Evolutionary conservation across 768 basidiomycete species (phyloP), one percentile per base, ranked within the genome.

Genomic region (Rhodotorula babjevae): DNA sequence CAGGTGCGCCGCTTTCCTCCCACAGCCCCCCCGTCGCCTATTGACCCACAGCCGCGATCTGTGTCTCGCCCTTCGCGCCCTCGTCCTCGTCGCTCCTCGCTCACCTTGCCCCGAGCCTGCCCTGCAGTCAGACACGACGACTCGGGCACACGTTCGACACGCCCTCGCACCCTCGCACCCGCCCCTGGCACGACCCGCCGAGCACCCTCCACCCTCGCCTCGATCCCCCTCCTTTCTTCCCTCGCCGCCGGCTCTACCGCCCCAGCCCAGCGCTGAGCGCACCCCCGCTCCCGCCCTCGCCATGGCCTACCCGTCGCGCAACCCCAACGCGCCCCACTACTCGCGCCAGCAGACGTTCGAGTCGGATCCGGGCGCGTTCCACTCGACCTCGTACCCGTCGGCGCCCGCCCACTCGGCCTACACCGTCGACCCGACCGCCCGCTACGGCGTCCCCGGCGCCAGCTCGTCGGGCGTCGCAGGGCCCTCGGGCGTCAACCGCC

Each of bases 351-450:
- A 67, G 19, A 64, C 63, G 42, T 73, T 62, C 67, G 72, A 73
- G 44, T 25, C 64, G 25, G 50, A 73, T 49, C 64, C 72, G 15
- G 31, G 27, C 49, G 47, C 55, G 49, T 70, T 70, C 65, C 67
- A 66, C 58, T 70, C 68, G 56, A 67, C 73, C 8, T 63, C 73
- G n/a, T 69, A 68, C 64, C 72, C 60, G 8, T 29, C 60, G 5
- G 12, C 8, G 15, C 19, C 59, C 2, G 21, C 57, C 33, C 7
- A 16, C 33, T 36, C 67, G 40, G 59, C 55, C 2, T 44, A 61
- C 40, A n/a, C 67, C 18, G 21, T 61, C 56, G 31, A 73, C 53
- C 47, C 67, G 36, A 42, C 53, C 33, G 49, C 67, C 19, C 31
- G 18, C 27, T 59, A 67, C 42, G 66, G 66, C 50, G 7, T 58